A percentile compares a stretch with the other conserved stretches of the same genome.
These are phyloP conservation scores for Pyropia haitanensis DNA, from an alignment of 23 red algal species.

Conservation along the genomic window DNA sequence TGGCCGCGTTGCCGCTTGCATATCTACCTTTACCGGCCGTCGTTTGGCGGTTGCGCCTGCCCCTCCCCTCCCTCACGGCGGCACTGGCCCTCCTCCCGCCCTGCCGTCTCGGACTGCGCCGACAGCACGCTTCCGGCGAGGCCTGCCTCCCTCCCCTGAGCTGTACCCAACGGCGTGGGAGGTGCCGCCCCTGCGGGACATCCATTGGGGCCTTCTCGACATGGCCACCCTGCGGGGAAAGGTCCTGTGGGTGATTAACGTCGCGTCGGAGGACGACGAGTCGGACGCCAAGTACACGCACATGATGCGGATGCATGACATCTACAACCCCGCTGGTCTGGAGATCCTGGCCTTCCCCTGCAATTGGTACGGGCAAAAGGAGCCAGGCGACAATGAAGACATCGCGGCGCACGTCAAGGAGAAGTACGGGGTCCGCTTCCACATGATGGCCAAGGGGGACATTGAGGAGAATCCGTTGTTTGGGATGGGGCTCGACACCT, in stretches of 20 bases:
- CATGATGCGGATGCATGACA: conserved; percentile 13
- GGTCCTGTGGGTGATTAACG: conserved; percentile 45
- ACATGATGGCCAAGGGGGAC: conserved; percentile 36
- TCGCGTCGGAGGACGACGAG: conserved; percentile 45
- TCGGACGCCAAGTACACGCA: conserved; percentile 18
- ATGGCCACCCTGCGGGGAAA: conserved; percentile 15
- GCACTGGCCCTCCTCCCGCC: too few species aligned
- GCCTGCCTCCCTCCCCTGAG: too few species aligned
- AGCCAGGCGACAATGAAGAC: conserved; percentile 17
- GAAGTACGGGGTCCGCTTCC: conserved; percentile 12
- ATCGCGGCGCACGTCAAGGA: conserved; percentile 10
- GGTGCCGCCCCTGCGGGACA: background rate
- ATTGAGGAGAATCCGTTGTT: conserved; percentile 49
- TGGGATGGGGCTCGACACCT: conserved; percentile 25
- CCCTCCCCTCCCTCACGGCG: too few species aligned
- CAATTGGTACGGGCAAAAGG: conserved; percentile 58
- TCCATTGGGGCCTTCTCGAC: conserved; percentile 14
- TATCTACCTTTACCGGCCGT: too few species aligned
- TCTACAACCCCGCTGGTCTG: conserved; percentile 23
- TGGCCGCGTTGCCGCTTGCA: too few species aligned
- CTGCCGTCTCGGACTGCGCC: too few species aligned
- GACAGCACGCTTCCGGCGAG: too few species aligned
- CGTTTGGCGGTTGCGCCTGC: too few species aligned
- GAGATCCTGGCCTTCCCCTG: conserved; percentile 56
- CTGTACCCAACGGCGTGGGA: too few species aligned